Evolutionary conservation across 768 basidiomycete genomes (phyloP), one percentile per base, ranked within the genome.

Genomic region (Kwoniella dendrophila): DNA sequence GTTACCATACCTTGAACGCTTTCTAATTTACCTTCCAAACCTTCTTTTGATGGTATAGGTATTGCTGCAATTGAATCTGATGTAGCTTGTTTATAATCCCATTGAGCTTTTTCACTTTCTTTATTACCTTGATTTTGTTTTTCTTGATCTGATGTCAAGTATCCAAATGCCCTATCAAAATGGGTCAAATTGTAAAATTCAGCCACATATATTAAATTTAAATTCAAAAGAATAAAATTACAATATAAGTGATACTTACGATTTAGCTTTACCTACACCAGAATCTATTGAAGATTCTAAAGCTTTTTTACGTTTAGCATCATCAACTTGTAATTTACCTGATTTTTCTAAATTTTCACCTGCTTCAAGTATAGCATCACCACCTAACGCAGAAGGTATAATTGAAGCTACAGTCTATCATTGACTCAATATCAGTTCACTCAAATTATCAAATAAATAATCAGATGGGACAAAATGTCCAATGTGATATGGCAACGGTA

Each of bases 1-100:
- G 69, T 79, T 2, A 73, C 70, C 64, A 78, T 77, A 10, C 74
- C 75, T 48, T 69, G 61, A 7, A 72, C 74, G 52, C 71, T 70
- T 54, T 73, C 61, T 22, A 75, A 47, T 41, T 73, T 73, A 1
- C 74, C 74, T 50, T 71, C 66, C 27, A 71, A 27, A 0, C 69
- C 74, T 52, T 75, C 74, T 7, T 49, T 68, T n/a, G 65, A 68
- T 0, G 74, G 74, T 10, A 75, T 52, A 16, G 74, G 74, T 0
- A 73, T 53, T 0, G 65, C 44, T 11, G 67, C 1, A 14, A 51
- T 20, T 4, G 50, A 40, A 24, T 68, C 60, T 8, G 69, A 69
- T 2, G 68, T 71, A 12, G 72, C 71, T 60, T 75, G 74, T 50
- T 71, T 75, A 54, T 71, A 69, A 22, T 67, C 59, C 70, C 72